Evolutionary conservation across 2,329 filamentous ascomycete genomes (phyloP).

Genomic region (Ophiostoma ips): DNA sequence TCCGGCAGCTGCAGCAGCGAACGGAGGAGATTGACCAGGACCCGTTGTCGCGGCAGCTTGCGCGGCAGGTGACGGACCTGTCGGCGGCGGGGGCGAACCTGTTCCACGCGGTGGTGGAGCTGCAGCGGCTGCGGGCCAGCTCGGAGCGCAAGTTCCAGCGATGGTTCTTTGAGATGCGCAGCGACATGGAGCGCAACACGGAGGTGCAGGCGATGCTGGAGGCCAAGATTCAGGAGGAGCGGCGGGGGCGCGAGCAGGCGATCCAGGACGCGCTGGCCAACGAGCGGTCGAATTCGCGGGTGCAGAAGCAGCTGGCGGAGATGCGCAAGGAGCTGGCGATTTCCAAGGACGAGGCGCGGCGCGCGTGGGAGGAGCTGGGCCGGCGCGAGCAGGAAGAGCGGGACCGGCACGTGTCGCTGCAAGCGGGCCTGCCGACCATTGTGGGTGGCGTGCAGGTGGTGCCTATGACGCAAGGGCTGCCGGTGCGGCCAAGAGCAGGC

Average conservation of each 20-base stretch:
- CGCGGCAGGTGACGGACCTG: constrained; percentile 90
- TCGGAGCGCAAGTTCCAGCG: constrained; percentile 96
- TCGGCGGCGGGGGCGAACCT: constrained; percentile 93
- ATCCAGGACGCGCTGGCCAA: constrained; percentile 51
- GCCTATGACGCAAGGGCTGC: constrained; percentile 67
- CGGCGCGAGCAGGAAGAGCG: constrained; percentile 86
- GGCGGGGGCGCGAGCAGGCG: constrained; percentile 53
- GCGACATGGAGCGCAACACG: constrained; percentile 71
- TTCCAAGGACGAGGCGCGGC: constrained; percentile 85
- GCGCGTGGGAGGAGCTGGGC: constrained; percentile 95
- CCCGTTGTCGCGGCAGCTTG: constrained; percentile 74
- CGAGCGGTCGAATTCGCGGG: constrained; percentile 53
- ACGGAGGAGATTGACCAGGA: constrained; percentile 71
- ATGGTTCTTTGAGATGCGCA: constrained; percentile 93
- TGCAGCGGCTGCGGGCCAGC: constrained; percentile 83
- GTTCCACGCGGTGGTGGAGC: constrained; percentile 92
- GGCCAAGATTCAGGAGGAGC: constrained; percentile 58
- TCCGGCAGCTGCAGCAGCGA: constrained; percentile 81
- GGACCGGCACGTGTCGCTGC: constrained; percentile 70
- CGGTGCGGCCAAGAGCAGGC: constrained; percentile 19
- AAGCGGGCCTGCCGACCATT: constrained; percentile 74
- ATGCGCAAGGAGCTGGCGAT: constrained; percentile 89
- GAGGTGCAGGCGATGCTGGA: constrained; percentile 76
- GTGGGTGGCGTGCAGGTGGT: constrained; percentile 92
- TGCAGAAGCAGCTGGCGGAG: constrained; percentile 69